phyloP scores from a whole-genome alignment of 208 protist genomes.

The Trypanosoma caninum region DNA sequence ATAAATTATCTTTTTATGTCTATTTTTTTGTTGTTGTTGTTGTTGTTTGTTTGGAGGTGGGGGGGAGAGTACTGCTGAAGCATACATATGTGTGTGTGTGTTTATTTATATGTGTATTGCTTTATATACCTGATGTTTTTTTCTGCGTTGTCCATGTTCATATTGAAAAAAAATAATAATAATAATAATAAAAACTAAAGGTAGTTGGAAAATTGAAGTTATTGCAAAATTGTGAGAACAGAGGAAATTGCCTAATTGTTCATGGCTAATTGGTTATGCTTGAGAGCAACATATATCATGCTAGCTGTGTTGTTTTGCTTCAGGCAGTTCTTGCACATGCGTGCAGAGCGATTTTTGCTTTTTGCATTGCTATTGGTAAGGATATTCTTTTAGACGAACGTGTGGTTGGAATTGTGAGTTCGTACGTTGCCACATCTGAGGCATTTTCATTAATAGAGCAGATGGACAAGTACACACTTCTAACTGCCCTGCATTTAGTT shows the following conservation, averaged over 20 bases:
- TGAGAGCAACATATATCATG: conserved; percentile 28
- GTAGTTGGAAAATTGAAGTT: no score
- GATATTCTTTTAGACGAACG: neutral
- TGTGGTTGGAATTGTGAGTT: conserved; percentile 11
- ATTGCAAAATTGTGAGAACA: no score
- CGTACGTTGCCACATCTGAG: conserved; percentile 6
- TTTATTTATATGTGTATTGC: no score
- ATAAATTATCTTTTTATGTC: no score
- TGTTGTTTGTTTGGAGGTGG: neutral
- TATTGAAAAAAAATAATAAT: no score
- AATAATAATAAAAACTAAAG: no score
- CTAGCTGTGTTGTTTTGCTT: conserved; percentile 34
- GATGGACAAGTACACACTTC: conserved; percentile 18
- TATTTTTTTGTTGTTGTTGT: neutral
- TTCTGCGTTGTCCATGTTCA: no score
- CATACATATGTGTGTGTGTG: neutral
- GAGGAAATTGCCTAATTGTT: neutral
- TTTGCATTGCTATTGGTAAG: conserved; percentile 1
- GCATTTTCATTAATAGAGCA: conserved; percentile 14
- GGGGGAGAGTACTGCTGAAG: neutral
- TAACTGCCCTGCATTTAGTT: conserved; percentile 34
- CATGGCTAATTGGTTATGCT: conserved; percentile 11
- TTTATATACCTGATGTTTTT: no score
- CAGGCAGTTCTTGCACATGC: conserved; percentile 46
- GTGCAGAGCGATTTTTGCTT: conserved; percentile 30